Evolutionary conservation across 768 basidiomycete species (phyloP).

Genomic region (Tricholoma saponaceum): DNA sequence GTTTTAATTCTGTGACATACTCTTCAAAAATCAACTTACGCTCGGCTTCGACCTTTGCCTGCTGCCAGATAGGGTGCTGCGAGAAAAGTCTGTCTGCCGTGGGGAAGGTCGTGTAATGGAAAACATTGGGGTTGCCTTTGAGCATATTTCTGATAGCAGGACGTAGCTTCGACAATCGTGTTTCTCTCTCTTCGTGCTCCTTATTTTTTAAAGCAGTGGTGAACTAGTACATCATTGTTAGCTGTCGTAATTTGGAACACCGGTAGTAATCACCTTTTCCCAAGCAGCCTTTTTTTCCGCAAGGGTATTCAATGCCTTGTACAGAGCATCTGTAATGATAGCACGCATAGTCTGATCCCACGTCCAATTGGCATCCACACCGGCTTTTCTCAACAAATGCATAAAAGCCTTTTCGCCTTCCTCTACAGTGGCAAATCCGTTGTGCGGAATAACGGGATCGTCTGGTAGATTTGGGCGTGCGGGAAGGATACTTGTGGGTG

Average conservation of each 20-base stretch:
- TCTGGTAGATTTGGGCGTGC: slow-evolving; percentile 79
- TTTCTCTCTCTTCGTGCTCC: slow-evolving; percentile 83
- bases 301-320: slow-evolving; percentile 88
- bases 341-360: slow-evolving; percentile 99
- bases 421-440: slow-evolving; percentile 80
- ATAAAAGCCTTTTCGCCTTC: slow-evolving; percentile 95
- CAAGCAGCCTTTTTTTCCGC: slow-evolving; percentile 94
- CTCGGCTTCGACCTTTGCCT: slow-evolving; percentile 82
- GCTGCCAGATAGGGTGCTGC: slow-evolving; percentile 89
- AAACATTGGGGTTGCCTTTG: slow-evolving; percentile 81
- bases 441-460: slow-evolving; percentile 85
- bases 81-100: slow-evolving; percentile 86
- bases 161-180: slow-evolving; percentile 78
- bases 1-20: slow-evolving; percentile 80
- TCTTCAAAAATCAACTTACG: slow-evolving; percentile 88
- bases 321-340: slow-evolving; percentile 96
- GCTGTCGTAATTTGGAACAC: slow-evolving; percentile 1
- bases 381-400: slow-evolving; percentile 83
- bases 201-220: slow-evolving; percentile 71
- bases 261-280: slow-evolving; percentile 67
- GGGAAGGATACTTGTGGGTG: slow-evolving; percentile 57
- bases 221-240: slow-evolving; percentile 46
- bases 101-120: slow-evolving; percentile 86
- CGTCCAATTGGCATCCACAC: slow-evolving; percentile 89
- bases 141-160: slow-evolving; percentile 86